phyloP scores from a whole-genome alignment of 768 basidiomycete species.

The Auricularia cornea region DNA sequence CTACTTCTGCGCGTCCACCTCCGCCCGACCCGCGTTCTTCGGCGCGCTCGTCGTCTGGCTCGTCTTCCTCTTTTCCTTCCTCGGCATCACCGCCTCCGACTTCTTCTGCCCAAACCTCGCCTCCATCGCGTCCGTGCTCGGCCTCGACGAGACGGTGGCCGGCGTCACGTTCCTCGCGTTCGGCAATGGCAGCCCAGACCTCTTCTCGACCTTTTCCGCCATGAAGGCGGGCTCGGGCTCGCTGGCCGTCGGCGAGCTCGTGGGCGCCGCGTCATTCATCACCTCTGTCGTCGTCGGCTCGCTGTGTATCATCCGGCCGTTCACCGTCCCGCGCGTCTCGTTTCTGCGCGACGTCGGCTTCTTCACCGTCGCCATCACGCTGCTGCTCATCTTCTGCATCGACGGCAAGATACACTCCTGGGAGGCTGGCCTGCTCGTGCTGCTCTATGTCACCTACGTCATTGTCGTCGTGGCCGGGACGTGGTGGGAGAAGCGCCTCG shows the following conservation, averaged over 20 bases:
- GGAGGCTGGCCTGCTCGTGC: conserved; percentile 69
- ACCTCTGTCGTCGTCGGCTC: conserved; percentile 92
- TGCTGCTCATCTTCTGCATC: conserved; percentile 68
- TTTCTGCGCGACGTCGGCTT: conserved; percentile 94
- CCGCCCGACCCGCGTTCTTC: conserved; percentile 47
- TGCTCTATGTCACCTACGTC: conserved; percentile 72
- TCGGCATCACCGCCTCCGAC: conserved; percentile 91
- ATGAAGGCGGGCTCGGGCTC: conserved; percentile 80
- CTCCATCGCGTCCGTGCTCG: conserved; percentile 76
- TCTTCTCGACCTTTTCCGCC: conserved; percentile 93
- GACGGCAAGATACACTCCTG: conserved; percentile 63
- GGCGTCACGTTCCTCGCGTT: conserved; percentile 97
- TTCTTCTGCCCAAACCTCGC: conserved; percentile 97
- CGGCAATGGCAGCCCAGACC: conserved; percentile 93
- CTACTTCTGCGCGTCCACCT: conserved; percentile 60
- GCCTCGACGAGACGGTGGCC: conserved; percentile 86
- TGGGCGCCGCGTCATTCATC: conserved; percentile 95
- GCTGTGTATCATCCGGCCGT: conserved; percentile 97
- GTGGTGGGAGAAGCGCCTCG: conserved; percentile 62
- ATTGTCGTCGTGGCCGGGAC: conserved; percentile 61
- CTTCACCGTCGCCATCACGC: conserved; percentile 73
- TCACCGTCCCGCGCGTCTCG: conserved; percentile 67
- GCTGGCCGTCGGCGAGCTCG: conserved; percentile 87
- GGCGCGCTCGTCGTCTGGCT: conserved; percentile 66
- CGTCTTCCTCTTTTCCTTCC: conserved; percentile 87